Percentiles rank a stretch among this genome's conserved stretches.
phyloP scores from a whole-genome alignment of 306 rosid genomes.

The Pyrus communis region DNA sequence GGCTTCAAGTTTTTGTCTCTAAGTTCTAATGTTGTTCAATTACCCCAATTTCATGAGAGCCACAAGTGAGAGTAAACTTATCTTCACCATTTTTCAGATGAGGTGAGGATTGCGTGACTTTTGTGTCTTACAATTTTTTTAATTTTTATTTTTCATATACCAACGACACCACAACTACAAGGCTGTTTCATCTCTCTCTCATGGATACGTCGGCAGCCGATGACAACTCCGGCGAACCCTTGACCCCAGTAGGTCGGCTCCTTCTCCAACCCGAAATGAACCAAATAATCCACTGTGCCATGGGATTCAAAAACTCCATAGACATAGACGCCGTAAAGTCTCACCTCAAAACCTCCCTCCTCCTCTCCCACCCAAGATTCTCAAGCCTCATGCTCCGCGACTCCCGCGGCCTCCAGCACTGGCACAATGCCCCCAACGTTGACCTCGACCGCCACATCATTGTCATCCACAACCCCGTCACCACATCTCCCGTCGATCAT shows the following conservation, averaged over 20 bases:
- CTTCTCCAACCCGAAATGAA: constrained; percentile 50
- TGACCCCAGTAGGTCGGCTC: constrained; percentile 74
- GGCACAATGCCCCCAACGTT: constrained; percentile 44
- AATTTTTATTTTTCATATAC: no score
- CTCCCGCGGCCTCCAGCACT: constrained; percentile 53
- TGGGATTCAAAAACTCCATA: constrained; percentile 46
- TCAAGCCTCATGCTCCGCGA: constrained; percentile 57
- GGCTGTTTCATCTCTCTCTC: background rate
- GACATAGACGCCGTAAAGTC: constrained; percentile 34
- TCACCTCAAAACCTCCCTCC: constrained; percentile 23
- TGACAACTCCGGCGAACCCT: constrained; percentile 41
- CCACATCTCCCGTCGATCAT: background rate
- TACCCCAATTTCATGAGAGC: no score
- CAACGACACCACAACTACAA: no score
- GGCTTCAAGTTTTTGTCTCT: no score
- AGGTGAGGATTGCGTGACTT: no score
- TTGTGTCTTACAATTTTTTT: no score
- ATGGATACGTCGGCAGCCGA: constrained; percentile 8
- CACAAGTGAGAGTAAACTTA: no score
- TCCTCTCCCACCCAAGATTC: constrained; percentile 64
- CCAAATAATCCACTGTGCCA: constrained; percentile 55
- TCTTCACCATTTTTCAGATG: no score
- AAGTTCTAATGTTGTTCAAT: no score
- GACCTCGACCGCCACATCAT: constrained; percentile 46
- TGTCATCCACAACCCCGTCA: constrained; percentile 15